Conservation (phyloP, 768 basidiomycete species). For the Boletellus ananiceps region DNA sequence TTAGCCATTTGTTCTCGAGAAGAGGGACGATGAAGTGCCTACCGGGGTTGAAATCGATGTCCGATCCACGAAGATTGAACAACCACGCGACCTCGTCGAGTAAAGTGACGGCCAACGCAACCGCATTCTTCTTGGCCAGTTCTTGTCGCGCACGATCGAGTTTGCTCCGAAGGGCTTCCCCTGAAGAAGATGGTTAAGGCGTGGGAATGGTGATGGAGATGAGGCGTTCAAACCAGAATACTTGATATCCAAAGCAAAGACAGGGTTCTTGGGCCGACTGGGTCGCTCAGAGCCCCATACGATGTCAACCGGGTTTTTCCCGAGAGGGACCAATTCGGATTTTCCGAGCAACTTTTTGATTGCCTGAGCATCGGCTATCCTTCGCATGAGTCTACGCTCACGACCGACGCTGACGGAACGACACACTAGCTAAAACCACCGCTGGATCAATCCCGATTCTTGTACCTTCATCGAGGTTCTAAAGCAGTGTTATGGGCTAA, state of each 20-base stretch:
- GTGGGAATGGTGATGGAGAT: not conserved
- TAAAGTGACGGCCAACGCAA: constrained; percentile 76
- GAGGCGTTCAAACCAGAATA: constrained; percentile 52
- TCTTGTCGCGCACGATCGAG: constrained; percentile 61
- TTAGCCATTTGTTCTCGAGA: not conserved
- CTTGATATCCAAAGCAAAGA: constrained; percentile 68
- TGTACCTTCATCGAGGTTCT: constrained; percentile 59
- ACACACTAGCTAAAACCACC: constrained; percentile 60
- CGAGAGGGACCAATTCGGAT: constrained; percentile 64
- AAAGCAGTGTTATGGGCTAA: not conserved
- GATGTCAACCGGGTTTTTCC: constrained; percentile 69
- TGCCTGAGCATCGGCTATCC: constrained; percentile 58
- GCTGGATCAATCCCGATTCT: constrained; percentile 82
- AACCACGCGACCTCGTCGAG: constrained; percentile 95
- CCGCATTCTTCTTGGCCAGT: constrained; percentile 48
- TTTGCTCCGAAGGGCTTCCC: constrained; percentile 63
- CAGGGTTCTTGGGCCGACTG: constrained; percentile 55
- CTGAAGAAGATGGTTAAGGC: constrained; percentile 27
- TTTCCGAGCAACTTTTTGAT: constrained; percentile 54
- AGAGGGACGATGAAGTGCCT: not conserved
- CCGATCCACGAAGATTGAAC: constrained; percentile 87
- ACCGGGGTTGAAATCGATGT: constrained; percentile 87
- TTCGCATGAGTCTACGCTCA: not conserved
- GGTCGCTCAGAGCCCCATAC: constrained; percentile 74
- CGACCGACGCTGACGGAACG: constrained; percentile 11